Evolutionary conservation across 345 rosid species (phyloP).

Genomic region (Eucalyptus polyanthemos): DNA sequence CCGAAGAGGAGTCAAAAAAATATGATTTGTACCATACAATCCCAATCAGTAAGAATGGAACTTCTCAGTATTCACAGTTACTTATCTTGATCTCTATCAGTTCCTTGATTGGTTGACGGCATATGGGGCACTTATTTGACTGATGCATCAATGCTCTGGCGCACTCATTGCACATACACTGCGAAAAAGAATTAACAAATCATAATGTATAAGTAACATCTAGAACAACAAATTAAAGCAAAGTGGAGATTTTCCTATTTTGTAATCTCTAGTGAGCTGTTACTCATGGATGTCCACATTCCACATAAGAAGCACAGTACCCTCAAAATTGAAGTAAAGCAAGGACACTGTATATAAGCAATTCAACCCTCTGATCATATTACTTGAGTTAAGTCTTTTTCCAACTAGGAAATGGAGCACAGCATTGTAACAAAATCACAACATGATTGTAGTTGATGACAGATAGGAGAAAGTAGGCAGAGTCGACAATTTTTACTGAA

Average conservation of each 20-base stretch:
- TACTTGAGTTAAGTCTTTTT: not conserved
- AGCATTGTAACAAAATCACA: not conserved
- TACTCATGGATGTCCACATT: not conserved
- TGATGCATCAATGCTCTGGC: conserved; percentile 71
- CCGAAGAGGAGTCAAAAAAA: not conserved
- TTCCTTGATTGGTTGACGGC: conserved; percentile 69
- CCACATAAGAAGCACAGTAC: not conserved
- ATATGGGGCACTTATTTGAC: conserved; percentile 86
- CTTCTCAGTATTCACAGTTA: conserved; percentile 19
- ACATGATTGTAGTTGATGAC: not conserved
- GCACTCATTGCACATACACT: conserved; percentile 83
- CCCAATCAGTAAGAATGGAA: conserved; percentile 6
- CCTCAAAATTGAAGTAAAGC: not conserved
- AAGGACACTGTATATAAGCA: not conserved
- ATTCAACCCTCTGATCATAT: not conserved
- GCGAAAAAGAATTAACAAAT: conserved; percentile 5
- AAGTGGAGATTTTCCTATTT: not conserved
- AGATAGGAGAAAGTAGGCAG: not conserved
- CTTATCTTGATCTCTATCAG: conserved; percentile 77
- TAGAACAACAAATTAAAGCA: not conserved
- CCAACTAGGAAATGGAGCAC: not conserved
- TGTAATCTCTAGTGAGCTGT: not conserved
- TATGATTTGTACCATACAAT: not conserved
- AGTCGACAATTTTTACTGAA: not conserved
- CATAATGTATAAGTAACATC: not conserved